These are phyloP conservation scores for Fereydounia khargensis DNA, from an alignment of 1,284 basidiomycete genomes.

Conservation along the genomic window DNA sequence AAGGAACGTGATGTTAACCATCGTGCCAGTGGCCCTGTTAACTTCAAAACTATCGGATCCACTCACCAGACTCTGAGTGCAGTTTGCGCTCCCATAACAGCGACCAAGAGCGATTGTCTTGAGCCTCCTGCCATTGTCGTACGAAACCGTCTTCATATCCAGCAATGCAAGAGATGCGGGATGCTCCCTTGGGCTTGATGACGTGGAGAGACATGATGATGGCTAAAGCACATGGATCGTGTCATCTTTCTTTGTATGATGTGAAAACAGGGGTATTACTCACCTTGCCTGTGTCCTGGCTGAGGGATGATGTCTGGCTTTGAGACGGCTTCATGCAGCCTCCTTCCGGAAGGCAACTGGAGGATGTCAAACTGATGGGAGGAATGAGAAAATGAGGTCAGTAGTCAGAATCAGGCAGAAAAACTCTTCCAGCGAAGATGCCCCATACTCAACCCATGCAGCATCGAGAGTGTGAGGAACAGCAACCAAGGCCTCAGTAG, in stretches of 20 bases:
- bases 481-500: slow-evolving; percentile 60
- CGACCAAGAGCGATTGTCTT: not conserved
- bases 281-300: slow-evolving; percentile 1
- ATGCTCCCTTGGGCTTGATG: slow-evolving; percentile 56
- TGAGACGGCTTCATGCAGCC: slow-evolving; percentile 73
- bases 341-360: slow-evolving; percentile 65
- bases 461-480: slow-evolving; percentile 84
- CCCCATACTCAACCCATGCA: too few species aligned
- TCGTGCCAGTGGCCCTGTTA: not conserved
- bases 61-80: slow-evolving; percentile 15
- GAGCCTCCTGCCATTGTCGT: slow-evolving; percentile 1
- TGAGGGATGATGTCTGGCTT: slow-evolving; percentile 8
- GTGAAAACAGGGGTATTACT: not conserved
- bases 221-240: slow-evolving; percentile 63
- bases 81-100: slow-evolving; percentile 4
- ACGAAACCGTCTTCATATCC: slow-evolving; percentile 81
- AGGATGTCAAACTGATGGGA: slow-evolving; percentile 72
- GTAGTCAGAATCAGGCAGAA: slow-evolving; percentile 37
- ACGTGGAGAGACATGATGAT: slow-evolving; percentile 83
- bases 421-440: too few species aligned
- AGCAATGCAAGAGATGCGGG: slow-evolving; percentile 64
- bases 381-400: not conserved
- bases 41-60: not conserved
- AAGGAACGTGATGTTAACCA: not conserved
- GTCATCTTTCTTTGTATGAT: not conserved